Evolutionary conservation across 1,284 basidiomycete species (phyloP).

Genomic region (Cutaneotrichosporon cavernicola): DNA sequence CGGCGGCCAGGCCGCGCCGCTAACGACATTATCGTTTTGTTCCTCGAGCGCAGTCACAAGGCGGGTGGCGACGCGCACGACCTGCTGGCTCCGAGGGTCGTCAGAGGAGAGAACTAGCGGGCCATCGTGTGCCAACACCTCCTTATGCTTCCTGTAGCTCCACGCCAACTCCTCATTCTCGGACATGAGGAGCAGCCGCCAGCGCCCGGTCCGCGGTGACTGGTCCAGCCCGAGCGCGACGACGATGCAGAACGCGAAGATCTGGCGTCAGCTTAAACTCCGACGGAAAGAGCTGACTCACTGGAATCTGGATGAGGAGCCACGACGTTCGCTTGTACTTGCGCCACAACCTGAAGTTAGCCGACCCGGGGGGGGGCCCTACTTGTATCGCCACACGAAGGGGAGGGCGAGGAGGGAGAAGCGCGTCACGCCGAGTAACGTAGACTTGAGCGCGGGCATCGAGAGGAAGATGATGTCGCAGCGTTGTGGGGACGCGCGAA

Average conservation of each 20-base stretch:
- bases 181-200: conserved; percentile 58
- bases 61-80: conserved; percentile 48
- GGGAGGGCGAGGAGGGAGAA: conserved; percentile 55
- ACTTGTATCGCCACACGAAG: conserved; percentile 56
- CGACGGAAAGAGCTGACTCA: conserved; percentile 27
- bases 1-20: conserved; percentile 53
- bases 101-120: conserved; percentile 50
- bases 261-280: conserved; percentile 32
- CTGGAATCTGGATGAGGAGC: conserved; percentile 54
- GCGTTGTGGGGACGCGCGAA: conserved; percentile 45
- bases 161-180: conserved; percentile 57
- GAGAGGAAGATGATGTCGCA: conserved; percentile 56
- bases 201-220: conserved; percentile 54
- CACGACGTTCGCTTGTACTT: conserved; percentile 51
- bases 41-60: conserved; percentile 53
- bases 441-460: conserved; percentile 55
- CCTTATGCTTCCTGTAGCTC: conserved; percentile 55
- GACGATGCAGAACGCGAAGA: conserved; percentile 57
- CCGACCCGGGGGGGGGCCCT: conserved; percentile 16
- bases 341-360: conserved; percentile 48
- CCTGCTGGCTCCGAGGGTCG: conserved; percentile 50
- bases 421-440: conserved; percentile 52
- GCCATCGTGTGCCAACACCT: conserved; percentile 53
- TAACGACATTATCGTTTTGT: conserved; percentile 50
- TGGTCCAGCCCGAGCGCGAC: conserved; percentile 58